Evolutionary conservation across 768 basidiomycete genomes (phyloP), one percentile per base, ranked within the genome.

Genomic region (Podaxis mareebaensis): DNA sequence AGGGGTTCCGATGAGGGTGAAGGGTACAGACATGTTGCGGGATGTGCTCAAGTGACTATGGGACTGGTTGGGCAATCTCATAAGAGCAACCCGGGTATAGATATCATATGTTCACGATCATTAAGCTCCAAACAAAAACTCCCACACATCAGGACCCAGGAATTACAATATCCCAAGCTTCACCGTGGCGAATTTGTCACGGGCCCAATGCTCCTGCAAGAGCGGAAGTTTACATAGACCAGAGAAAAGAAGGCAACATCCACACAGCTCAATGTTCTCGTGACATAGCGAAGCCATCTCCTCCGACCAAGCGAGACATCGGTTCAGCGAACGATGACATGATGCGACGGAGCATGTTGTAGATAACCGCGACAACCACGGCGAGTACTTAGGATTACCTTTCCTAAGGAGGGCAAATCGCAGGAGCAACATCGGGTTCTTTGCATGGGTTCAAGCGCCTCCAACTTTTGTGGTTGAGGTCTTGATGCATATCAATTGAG

Each of bases 1-100:
- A 0, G 74, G 74, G 0, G 73, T 75, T 13, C 75, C 75, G 53
- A 75, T 64, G 48, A 76, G 55, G 15, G 74, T 74, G 66, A 71
- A 67, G 7, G 66, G 58, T 8, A 64, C 24, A 49, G 65, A 57
- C 59, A 60, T 61, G 22, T 49, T 7, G 42, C 7, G 39, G n/a
- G 53, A 36, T 12, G 36, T 48, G 20, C 17, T 61, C 39, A 53
- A 38, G 24, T n/a, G 51, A 44, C 28, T 20, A 17, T 20, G 15
- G 20, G 51, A 38, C 24, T 56, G 40, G 30, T 48, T 28, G 44
- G 30, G 15, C 15, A n/a, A 49, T 46, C 15, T 55, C 22, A 22
- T 20, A 20, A 38, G 11, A 13, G 54, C 17, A 20, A 20, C 38
- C 38, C 12, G 38, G 54, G 49, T 36, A 48, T 33, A 12, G 20